phyloP scores from a whole-genome alignment of 1,284 basidiomycete species.

The Irpex rosettiformis region DNA sequence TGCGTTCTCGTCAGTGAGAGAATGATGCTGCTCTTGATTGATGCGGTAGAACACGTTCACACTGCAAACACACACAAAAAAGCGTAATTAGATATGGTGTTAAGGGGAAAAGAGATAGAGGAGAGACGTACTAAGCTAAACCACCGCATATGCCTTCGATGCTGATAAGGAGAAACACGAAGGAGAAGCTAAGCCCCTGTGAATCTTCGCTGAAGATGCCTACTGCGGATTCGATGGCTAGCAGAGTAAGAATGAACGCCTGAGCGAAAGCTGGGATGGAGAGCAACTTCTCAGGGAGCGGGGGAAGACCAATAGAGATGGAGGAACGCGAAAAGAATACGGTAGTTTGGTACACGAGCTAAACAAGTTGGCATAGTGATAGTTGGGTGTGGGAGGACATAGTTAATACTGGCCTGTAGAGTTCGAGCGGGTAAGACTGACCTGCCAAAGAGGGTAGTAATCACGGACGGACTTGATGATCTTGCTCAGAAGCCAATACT shows the following conservation, averaged over 20 bases:
- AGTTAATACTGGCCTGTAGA: background rate
- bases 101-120: constrained; percentile 1
- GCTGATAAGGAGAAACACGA: constrained; percentile 77
- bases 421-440: constrained; percentile 26
- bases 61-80: constrained; percentile 32
- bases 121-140: constrained; percentile 74
- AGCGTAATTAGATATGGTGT: constrained; percentile 1
- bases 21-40: constrained; percentile 62
- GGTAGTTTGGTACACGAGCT: constrained; percentile 87
- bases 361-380: constrained; percentile 3
- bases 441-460: constrained; percentile 95
- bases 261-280: constrained; percentile 75
- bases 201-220: constrained; percentile 56
- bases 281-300: constrained; percentile 72
- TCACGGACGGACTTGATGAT: constrained; percentile 87
- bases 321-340: constrained; percentile 96
- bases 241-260: constrained; percentile 52
- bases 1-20: constrained; percentile 31
- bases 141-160: constrained; percentile 89
- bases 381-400: too few relatives aligned
- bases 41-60: constrained; percentile 88
- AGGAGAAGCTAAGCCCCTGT: constrained; percentile 53
- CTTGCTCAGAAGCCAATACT: constrained; percentile 62
- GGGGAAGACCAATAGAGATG: constrained; percentile 83
- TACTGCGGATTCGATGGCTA: constrained; percentile 65